These are phyloP conservation scores for Plasmodium cynomolgi DNA, from an alignment of 169 alveolate species.

Conservation along the genomic window DNA sequence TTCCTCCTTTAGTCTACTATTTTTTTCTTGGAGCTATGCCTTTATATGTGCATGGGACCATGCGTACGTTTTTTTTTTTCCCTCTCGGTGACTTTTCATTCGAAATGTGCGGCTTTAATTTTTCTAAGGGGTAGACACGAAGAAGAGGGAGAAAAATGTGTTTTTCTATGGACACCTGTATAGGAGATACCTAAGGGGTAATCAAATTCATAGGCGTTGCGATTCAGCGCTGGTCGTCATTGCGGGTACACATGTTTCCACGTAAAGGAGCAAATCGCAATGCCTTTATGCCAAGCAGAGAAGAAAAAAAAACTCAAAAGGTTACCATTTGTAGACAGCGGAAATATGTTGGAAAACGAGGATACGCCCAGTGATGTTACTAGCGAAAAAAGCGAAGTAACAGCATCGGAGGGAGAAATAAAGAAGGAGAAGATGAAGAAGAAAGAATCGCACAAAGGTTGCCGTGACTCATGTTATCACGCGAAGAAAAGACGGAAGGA, in stretches of 20 bases:
- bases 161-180: slow-evolving; percentile 46
- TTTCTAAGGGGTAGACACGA: slow-evolving; percentile 56
- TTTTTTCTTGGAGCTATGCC: not conserved
- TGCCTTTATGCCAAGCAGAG: not conserved
- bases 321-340: slow-evolving; percentile 38
- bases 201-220: not conserved
- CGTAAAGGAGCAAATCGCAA: not conserved
- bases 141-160: slow-evolving; percentile 46
- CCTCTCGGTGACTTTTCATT: not conserved
- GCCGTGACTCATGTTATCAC: not conserved
- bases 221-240: not conserved
- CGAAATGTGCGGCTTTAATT: not conserved
- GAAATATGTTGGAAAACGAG: not conserved
- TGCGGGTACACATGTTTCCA: not conserved
- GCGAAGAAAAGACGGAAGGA: not conserved
- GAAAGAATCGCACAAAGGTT: not conserved
- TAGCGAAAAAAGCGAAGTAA: not conserved
- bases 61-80: not conserved
- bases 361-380: not conserved
- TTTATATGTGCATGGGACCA: not conserved
- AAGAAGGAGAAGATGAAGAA: not conserved
- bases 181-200: slow-evolving; percentile 28
- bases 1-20: not conserved
- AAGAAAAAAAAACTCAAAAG: slow-evolving; percentile 9
- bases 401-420: not conserved